Base-by-base conservation (phyloP, 2,329 filamentous ascomycete genomes). In the Exophiala mesophila region DNA sequence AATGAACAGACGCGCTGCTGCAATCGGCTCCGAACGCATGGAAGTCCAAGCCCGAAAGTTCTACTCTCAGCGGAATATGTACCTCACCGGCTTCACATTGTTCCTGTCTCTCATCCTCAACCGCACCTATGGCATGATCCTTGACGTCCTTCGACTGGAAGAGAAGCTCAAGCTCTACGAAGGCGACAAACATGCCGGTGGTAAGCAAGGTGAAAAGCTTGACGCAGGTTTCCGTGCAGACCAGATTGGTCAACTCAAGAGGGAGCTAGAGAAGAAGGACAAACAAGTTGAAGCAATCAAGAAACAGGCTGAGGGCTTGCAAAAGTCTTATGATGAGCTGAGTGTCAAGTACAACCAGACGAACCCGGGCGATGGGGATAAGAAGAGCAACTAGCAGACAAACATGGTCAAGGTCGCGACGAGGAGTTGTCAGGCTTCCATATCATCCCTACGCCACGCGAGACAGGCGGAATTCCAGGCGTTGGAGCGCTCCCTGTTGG, bases 51-150 rank as follows among this genome's bases (percentile, higher is more conserved):
- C 92, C 54, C 88, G 92, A 77, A 98, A 98, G 72, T 98, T 98
- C 77, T 98, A 98, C 78, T 95, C 89, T 50, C 90, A 98, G 74
- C 89, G 92, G 68, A 98, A 98, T 81, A 98, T 98, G 92, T 98
- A 98, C 73, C 88, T 98, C 50, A 97, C 92, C 69, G 92, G 92
- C 58, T 98, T 98, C 76, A 98, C 92, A 4, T 83, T 98, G 52
- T 97, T 98, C 80, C 83, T 98, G 50, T 97, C 90, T 40, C 77
- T 98, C 53, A 98, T 98, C 69, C 86, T 71, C 64, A 97, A 98
- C 82, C 90, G 92, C 63, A 98, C 92, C 62, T 98, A 97, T 74
- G 85, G 83, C 61, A 90, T 97, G 86, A 95, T 96, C 61, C 78
- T 95, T 54, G 89, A 96, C 58, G 80, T 85, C 38, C 85, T 96